Percentiles rank a stretch among this genome's conserved stretches.
These are phyloP conservation scores for Grosmannia clavigera DNA, from an alignment of 2,329 filamentous ascomycete genomes.

Conservation along the genomic window DNA sequence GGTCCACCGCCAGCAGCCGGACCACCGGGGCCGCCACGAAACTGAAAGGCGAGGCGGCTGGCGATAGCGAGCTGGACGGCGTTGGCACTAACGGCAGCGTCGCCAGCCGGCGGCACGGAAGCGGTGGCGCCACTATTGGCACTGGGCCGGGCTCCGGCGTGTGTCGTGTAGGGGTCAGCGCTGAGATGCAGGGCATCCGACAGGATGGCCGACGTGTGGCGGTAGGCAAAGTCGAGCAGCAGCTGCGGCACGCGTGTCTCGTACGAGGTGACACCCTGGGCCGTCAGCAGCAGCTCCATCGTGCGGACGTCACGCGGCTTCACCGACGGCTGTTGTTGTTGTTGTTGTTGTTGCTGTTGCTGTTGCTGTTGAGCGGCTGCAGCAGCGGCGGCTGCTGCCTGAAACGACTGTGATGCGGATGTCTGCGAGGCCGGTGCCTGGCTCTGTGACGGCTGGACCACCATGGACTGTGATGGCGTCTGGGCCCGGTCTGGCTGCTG, in stretches of 20 bases:
- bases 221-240: slow-evolving; percentile 77
- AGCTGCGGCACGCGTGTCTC: slow-evolving; percentile 73
- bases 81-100: slow-evolving; percentile 49
- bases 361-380: not conserved
- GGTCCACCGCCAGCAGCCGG: slow-evolving; percentile 34
- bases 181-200: slow-evolving; percentile 58
- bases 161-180: slow-evolving; percentile 53
- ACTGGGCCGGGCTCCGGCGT: slow-evolving; percentile 40
- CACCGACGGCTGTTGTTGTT: not conserved
- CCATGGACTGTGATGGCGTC: not conserved
- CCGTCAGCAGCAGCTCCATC: slow-evolving; percentile 67
- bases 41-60: slow-evolving; percentile 56
- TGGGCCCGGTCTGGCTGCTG: slow-evolving; percentile 8
- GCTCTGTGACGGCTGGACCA: not conserved
- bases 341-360: not conserved
- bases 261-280: slow-evolving; percentile 67
- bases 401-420: slow-evolving; percentile 10
- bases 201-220: slow-evolving; percentile 61
- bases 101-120: slow-evolving; percentile 29
- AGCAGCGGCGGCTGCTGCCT: not conserved
- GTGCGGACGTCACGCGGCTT: slow-evolving; percentile 60
- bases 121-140: slow-evolving; percentile 36
- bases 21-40: slow-evolving; percentile 40
- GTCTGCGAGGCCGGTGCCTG: slow-evolving; percentile 10
- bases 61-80: slow-evolving; percentile 63